Evolutionary conservation across 1,284 basidiomycete genomes (phyloP), one percentile per base, ranked within the genome.

Genomic region (Ceratobasidium sp.): DNA sequence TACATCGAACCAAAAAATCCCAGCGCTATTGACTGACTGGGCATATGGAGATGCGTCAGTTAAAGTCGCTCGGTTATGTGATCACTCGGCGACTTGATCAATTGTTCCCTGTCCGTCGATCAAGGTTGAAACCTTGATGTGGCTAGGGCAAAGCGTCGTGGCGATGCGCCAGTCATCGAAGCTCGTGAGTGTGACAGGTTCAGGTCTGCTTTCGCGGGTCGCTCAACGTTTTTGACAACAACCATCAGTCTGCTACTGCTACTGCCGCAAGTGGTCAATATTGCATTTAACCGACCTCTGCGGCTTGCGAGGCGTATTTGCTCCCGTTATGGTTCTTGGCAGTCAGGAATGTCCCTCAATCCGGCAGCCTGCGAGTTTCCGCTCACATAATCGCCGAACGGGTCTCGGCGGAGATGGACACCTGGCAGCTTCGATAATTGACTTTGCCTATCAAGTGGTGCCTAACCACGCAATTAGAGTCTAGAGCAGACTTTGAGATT

Each of bases 101-200:
- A 54, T 39, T 7, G n/a, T 56, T 68, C 37, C 65, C 49, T 54
- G 65, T 19, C 13, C 29, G 65, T 68, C 65, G 65, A 68, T 68
- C 65, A 68, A 68, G 65, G 37, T 64, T 29, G 48, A 13, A 48
- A n/a, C 31, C 65, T 51, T 68, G 65, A 68, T 56, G 24, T 43
- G 43, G 27, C 31, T 34, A 34, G 29, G 48, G 41, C 22, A n/a
- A 53, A 56, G 54, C 27, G 19, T 5, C 29, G 54, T 56, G 54
- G 54, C 54, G 54, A 56, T 56, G 54, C 22, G 29, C 22, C 27
- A 29, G 29, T 56, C 54, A 34, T 56, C 54, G 27, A n/a, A 6
- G 19, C 7, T 11, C 22, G 6, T 5, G 5, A 51, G 22, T n/a
- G 19, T 27, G 22, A 27, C 54, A 56, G 54, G 54, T 19, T 34